Conservation (phyloP, 192 early-diverging fungal genomes). For the Podila minutissima region DNA sequence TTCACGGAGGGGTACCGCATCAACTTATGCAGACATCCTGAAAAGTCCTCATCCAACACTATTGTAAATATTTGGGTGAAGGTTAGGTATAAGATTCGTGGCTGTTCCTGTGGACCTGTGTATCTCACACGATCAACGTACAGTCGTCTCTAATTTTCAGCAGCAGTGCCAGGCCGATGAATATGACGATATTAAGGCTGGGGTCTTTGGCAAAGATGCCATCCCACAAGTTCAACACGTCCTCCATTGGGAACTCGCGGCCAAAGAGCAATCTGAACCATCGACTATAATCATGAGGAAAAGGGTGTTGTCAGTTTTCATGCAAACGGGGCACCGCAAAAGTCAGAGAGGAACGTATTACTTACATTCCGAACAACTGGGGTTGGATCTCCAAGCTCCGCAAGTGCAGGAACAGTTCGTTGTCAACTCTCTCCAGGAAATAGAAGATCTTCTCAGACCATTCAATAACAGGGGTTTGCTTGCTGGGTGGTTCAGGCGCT, state of each 20-base stretch:
- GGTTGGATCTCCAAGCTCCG: slow-evolving; percentile 85
- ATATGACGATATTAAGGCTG: slow-evolving; percentile 82
- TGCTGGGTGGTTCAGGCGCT: slow-evolving; percentile 45
- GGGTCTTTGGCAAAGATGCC: slow-evolving; percentile 88
- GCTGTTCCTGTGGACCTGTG: no score
- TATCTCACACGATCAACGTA: slow-evolving; percentile 49
- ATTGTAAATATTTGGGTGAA: slow-evolving; percentile 2
- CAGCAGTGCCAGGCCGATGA: slow-evolving; percentile 82
- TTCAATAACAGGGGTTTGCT: slow-evolving; percentile 76
- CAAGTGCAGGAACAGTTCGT: slow-evolving; percentile 76
- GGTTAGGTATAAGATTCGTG: no score
- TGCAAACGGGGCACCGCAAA: background rate
- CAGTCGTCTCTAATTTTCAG: slow-evolving; percentile 72
- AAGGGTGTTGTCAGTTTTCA: slow-evolving; percentile 15
- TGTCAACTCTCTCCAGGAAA: slow-evolving; percentile 75
- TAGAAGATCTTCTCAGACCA: slow-evolving; percentile 79
- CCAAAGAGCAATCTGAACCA: slow-evolving; percentile 95
- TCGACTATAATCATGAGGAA: slow-evolving; percentile 53
- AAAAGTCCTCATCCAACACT: slow-evolving; percentile 72
- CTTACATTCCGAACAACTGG: slow-evolving; percentile 92
- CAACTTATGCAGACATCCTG: slow-evolving; percentile 68
- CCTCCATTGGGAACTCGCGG: slow-evolving; percentile 81
- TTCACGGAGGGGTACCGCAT: slow-evolving; percentile 69
- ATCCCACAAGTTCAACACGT: slow-evolving; percentile 88
- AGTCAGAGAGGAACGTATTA: slow-evolving; percentile 5